phyloP scores from a whole-genome alignment of 164 flowering plant genomes.

The Berberis thunbergii region DNA sequence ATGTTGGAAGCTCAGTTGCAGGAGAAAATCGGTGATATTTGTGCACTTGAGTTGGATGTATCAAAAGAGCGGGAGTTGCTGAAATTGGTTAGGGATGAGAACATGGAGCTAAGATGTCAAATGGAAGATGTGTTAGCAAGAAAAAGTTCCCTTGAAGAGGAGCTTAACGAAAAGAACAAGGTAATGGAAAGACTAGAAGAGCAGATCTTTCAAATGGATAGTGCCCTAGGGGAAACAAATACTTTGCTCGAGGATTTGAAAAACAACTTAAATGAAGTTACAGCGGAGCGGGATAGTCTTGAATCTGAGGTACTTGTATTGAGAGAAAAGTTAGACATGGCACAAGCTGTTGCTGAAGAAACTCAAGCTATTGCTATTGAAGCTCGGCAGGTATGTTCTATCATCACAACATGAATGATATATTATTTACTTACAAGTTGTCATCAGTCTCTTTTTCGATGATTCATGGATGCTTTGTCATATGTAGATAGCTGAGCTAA shows the following conservation, averaged over 20 bases:
- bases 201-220: constrained; percentile 45
- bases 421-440: not conserved
- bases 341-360: constrained; percentile 51
- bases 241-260: constrained; percentile 35
- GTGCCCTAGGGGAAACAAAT: constrained; percentile 38
- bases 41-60: constrained; percentile 41
- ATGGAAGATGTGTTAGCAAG: constrained; percentile 29
- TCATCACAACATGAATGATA: too few relatives aligned
- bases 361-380: constrained; percentile 64
- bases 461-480: constrained; percentile 5
- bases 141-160: constrained; percentile 45
- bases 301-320: constrained; percentile 30
- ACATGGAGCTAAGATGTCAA: constrained; percentile 31
- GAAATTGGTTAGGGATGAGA: constrained; percentile 31
- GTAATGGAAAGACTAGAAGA: constrained; percentile 42
- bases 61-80: constrained; percentile 26
- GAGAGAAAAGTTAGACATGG: constrained; percentile 57
- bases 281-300: constrained; percentile 46
- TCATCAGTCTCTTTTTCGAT: constrained; percentile 2
- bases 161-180: constrained; percentile 35
- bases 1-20: constrained; percentile 46
- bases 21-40: constrained; percentile 38
- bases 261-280: constrained; percentile 33
- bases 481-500: constrained; percentile 58
- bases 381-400: constrained; percentile 57